Conservation (phyloP, 495 filamentous ascomycete species). For the Cenococcum geophilum region DNA sequence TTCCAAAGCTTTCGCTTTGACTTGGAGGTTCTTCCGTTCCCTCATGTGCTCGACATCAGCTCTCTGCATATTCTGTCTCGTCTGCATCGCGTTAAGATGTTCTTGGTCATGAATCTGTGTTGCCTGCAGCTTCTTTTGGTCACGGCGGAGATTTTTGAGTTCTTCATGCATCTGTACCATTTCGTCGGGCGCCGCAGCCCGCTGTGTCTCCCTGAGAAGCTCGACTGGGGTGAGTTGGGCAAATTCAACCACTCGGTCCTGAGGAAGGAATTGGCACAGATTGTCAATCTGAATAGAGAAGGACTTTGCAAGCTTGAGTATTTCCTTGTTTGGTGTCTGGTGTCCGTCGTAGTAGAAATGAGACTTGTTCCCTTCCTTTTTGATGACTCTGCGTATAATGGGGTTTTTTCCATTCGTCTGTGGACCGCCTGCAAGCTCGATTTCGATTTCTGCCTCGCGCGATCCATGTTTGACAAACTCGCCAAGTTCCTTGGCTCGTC, state of each 20-base stretch:
- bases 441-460: slow-evolving; percentile 73
- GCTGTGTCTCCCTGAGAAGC: slow-evolving; percentile 76
- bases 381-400: slow-evolving; percentile 68
- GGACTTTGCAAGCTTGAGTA: slow-evolving; percentile 57
- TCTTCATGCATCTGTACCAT: slow-evolving; percentile 74
- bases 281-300: slow-evolving; percentile 95
- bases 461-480: slow-evolving; percentile 93
- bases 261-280: slow-evolving; percentile 93
- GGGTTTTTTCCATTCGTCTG: slow-evolving; percentile 52
- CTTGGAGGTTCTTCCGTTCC: slow-evolving; percentile 62
- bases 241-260: slow-evolving; percentile 95
- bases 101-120: slow-evolving; percentile 56
- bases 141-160: slow-evolving; percentile 61
- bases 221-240: slow-evolving; percentile 78
- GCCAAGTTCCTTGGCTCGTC: slow-evolving; percentile 73
- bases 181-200: slow-evolving; percentile 73
- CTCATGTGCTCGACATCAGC: slow-evolving; percentile 78
- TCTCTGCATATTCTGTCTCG: slow-evolving; percentile 68
- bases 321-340: slow-evolving; percentile 48
- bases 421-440: slow-evolving; percentile 65
- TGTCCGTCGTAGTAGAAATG: slow-evolving; percentile 65
- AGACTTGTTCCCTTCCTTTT: slow-evolving; percentile 71
- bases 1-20: slow-evolving; percentile 60
- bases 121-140: slow-evolving; percentile 60
- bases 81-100: slow-evolving; percentile 57